Percentiles rank a stretch among this genome's conserved stretches.
Conservation (phyloP, 257 asterid genomes). For the Solanum lignicaule region DNA sequence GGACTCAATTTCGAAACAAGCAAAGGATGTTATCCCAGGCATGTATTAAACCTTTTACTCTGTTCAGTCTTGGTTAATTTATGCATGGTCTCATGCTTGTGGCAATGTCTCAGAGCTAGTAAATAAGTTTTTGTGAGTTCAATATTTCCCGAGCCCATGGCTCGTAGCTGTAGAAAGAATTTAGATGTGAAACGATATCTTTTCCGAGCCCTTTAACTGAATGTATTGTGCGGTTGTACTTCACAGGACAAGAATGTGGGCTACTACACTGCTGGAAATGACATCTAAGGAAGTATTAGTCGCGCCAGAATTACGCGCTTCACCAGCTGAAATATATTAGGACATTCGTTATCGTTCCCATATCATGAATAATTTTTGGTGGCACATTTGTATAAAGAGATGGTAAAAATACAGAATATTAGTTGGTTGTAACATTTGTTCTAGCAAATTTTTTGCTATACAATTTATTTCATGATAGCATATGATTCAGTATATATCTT, state of each 20-base stretch:
- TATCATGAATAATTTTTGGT: not conserved
- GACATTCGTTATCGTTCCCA: not conserved
- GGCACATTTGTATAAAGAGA: not conserved
- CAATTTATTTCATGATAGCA: not conserved
- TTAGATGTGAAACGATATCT: not conserved
- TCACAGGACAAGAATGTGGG: constrained; percentile 66
- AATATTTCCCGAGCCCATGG: not conserved
- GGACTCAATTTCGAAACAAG: constrained; percentile 72
- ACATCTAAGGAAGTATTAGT: not conserved
- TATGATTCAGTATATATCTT: not conserved
- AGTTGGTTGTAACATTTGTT: not conserved
- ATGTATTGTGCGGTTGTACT: not conserved
- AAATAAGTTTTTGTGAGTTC: not conserved
- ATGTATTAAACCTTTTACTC: not conserved
- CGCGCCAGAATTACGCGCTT: not conserved
- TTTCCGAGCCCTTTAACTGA: not conserved
- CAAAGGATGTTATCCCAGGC: constrained; percentile 73
- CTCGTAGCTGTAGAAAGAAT: not conserved
- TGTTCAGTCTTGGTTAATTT: not conserved
- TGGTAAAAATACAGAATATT: not conserved
- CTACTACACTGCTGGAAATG: constrained; percentile 34
- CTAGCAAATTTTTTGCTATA: not conserved
- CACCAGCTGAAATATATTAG: not conserved
- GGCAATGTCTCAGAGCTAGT: not conserved
- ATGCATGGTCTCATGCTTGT: not conserved